phyloP scores from a whole-genome alignment of 2,329 filamentous ascomycete genomes.

The Cladorrhinum sp. region DNA sequence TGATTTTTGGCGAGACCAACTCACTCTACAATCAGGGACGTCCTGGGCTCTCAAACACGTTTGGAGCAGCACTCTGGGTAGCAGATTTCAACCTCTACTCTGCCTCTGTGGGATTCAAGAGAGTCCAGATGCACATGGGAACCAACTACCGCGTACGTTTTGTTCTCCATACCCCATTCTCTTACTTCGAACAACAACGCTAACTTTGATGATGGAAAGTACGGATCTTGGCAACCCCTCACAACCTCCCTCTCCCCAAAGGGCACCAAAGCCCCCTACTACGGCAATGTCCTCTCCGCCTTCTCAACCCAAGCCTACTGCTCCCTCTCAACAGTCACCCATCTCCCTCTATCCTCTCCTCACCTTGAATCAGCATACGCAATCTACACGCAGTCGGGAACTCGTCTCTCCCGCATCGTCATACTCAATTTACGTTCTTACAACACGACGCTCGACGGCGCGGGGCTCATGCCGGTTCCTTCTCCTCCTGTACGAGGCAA shows the following conservation, averaged over 20 bases:
- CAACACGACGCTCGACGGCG: constrained; percentile 54
- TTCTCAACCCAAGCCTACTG: constrained; percentile 48
- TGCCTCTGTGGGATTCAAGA: constrained; percentile 52
- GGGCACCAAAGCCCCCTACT: constrained; percentile 63
- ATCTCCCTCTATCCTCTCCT: constrained; percentile 41
- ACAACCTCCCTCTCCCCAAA: constrained; percentile 45
- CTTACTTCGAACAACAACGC: background rate
- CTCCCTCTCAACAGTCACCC: constrained; percentile 43
- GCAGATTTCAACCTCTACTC: constrained; percentile 60
- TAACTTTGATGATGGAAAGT: constrained; percentile 33
- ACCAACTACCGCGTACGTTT: constrained; percentile 53
- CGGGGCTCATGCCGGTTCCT: constrained; percentile 28
- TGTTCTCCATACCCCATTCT: background rate
- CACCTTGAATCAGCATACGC: constrained; percentile 52
- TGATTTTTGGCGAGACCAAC: constrained; percentile 61
- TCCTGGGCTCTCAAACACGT: constrained; percentile 60
- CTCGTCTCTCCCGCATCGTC: constrained; percentile 44
- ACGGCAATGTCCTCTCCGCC: constrained; percentile 59
- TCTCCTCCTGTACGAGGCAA: constrained; percentile 23
- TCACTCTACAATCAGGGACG: constrained; percentile 61
- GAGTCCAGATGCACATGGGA: constrained; percentile 63
- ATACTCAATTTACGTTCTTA: constrained; percentile 58
- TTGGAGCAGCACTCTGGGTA: constrained; percentile 64
- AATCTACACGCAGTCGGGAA: constrained; percentile 43
- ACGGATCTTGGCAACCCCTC: constrained; percentile 60